Conservation (phyloP, 1,284 basidiomycete species). For the Ustilago nuda region DNA sequence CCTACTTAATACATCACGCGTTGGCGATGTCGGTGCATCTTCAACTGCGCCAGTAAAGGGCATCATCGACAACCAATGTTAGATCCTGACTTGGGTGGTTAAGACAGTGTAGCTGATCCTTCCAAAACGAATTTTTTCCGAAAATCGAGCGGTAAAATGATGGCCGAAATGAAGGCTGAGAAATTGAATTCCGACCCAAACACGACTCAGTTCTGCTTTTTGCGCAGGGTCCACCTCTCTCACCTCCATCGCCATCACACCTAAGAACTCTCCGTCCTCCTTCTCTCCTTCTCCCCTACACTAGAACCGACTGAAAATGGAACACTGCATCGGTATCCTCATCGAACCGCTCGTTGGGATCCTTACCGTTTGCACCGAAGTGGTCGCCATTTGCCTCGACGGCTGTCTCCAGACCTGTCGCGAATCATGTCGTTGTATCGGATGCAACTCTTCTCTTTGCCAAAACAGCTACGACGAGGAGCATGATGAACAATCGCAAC, state of each 20-base stretch:
- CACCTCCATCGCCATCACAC: neutral
- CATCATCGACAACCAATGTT: too few species aligned
- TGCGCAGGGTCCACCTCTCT: constrained; percentile 25
- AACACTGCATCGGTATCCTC: constrained; percentile 30
- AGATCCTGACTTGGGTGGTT: too few species aligned
- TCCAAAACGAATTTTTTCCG: neutral
- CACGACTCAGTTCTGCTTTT: neutral
- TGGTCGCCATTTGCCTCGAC: constrained; percentile 37
- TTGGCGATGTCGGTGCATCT: too few species aligned
- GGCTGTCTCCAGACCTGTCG: constrained; percentile 45
- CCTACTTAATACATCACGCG: too few species aligned
- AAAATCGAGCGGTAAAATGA: neutral
- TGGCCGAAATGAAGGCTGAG: neutral
- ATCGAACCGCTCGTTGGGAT: constrained; percentile 32
- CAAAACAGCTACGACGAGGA: constrained; percentile 9
- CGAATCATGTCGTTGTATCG: constrained; percentile 38
- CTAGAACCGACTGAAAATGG: constrained; percentile 17
- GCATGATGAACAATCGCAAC: constrained; percentile 21
- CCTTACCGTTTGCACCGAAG: constrained; percentile 34
- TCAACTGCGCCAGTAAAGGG: neutral
- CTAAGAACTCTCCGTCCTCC: neutral
- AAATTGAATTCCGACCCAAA: neutral
- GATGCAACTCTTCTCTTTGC: constrained; percentile 21
- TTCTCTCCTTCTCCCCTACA: too few species aligned
- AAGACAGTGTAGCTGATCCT: too few species aligned